A percentile compares a stretch with the other conserved stretches of the same genome.
phyloP scores from a whole-genome alignment of 345 rosid genomes.

The Hypericum perforatum region DNA sequence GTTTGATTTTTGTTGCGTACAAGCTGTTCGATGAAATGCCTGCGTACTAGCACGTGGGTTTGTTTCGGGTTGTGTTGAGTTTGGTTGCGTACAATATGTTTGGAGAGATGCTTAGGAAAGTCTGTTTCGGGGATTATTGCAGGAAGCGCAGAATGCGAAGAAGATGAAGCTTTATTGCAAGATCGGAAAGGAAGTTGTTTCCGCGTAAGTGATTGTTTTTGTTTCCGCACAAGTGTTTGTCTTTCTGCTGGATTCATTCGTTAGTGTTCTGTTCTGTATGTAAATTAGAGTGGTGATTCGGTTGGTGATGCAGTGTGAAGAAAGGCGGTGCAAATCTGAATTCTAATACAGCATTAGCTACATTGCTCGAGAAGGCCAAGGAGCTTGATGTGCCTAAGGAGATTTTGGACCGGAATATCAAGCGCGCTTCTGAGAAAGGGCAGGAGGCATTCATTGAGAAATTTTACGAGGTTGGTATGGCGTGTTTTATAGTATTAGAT shows the following conservation, averaged over 20 bases:
- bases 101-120: no score
- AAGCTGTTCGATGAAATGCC: conserved; percentile 33
- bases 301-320: conserved; percentile 50
- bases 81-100: no score
- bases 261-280: conserved; percentile 1
- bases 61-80: no score
- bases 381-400: conserved; percentile 91
- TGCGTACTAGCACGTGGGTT: background rate
- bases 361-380: conserved; percentile 76
- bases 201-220: conserved; percentile 56
- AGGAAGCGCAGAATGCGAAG: conserved; percentile 87
- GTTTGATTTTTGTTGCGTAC: background rate
- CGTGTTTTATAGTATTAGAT: conserved; percentile 4
- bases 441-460: conserved; percentile 88
- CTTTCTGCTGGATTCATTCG: background rate
- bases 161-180: conserved; percentile 65
- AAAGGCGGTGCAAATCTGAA: conserved; percentile 78
- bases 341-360: conserved; percentile 64
- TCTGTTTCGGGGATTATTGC: conserved; percentile 10
- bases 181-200: conserved; percentile 84
- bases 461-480: conserved; percentile 56
- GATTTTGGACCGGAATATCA: conserved; percentile 82
- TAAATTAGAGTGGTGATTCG: background rate
- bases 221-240: conserved; percentile 53
- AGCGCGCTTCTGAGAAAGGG: conserved; percentile 83